These are phyloP conservation scores for Penicillium waksmanii DNA, from an alignment of 495 filamentous ascomycete species.

Conservation along the genomic window DNA sequence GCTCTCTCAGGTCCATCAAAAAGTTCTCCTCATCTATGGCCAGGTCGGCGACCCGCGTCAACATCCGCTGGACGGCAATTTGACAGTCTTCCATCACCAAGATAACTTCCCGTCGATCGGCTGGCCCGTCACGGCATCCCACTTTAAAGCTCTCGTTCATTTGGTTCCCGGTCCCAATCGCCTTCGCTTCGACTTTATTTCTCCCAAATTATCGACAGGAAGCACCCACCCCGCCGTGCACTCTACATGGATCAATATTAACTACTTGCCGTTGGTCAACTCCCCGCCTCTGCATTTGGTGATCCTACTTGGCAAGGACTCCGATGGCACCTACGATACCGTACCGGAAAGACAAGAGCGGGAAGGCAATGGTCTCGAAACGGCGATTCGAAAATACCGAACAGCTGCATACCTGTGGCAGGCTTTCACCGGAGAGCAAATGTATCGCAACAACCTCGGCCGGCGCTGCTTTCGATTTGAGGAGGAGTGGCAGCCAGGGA, in stretches of 20 bases:
- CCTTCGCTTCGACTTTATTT: conserved; percentile 82
- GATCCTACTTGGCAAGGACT: conserved; percentile 84
- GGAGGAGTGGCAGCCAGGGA: conserved; percentile 87
- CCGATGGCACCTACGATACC: conserved; percentile 82
- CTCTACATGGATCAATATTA: conserved; percentile 76
- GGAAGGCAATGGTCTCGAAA: conserved; percentile 80
- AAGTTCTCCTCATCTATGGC: conserved; percentile 79
- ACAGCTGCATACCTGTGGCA: conserved; percentile 96
- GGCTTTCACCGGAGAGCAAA: conserved; percentile 92
- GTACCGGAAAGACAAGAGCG: conserved; percentile 71
- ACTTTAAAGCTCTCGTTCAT: conserved; percentile 88
- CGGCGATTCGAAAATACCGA: conserved; percentile 81
- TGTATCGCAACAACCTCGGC: conserved; percentile 84
- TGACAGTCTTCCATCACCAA: conserved; percentile 81
- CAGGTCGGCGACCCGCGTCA: conserved; percentile 74
- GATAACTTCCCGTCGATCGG: conserved; percentile 77
- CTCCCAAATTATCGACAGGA: conserved; percentile 74
- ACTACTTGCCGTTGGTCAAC: conserved; percentile 78
- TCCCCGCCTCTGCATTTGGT: conserved; percentile 82
- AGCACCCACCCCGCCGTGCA: conserved; percentile 71
- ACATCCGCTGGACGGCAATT: conserved; percentile 72
- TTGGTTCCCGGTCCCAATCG: conserved; percentile 86
- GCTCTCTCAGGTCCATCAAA: conserved; percentile 75
- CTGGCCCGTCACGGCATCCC: conserved; percentile 85
- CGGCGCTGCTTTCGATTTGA: conserved; percentile 86